Conservation (phyloP, 78 protist species). For the Bodo saltans region DNA sequence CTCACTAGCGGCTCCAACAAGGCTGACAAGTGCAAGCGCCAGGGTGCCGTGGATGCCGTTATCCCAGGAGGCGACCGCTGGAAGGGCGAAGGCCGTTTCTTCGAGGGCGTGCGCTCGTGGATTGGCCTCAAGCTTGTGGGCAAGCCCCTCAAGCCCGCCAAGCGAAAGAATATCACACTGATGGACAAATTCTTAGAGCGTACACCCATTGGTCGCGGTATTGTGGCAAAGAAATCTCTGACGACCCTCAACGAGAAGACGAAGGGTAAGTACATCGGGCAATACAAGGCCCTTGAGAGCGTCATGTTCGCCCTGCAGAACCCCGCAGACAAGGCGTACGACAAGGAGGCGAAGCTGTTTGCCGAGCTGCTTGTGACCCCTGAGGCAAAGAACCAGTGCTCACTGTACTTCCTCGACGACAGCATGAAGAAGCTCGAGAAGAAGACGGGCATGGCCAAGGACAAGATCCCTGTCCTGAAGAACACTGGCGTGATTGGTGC, state of each 20-base stretch:
- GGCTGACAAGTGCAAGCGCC: slow-evolving; percentile 40
- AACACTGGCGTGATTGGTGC: slow-evolving; percentile 72
- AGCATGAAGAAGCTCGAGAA: slow-evolving; percentile 32
- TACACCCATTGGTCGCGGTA: slow-evolving; percentile 26
- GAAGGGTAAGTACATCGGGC: slow-evolving; percentile 66
- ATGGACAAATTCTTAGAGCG: slow-evolving; percentile 35
- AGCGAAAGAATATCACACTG: neutral
- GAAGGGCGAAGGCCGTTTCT: slow-evolving; percentile 26
- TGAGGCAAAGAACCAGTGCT: slow-evolving; percentile 43
- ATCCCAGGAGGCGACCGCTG: slow-evolving; percentile 24
- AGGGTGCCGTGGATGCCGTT: slow-evolving; percentile 47
- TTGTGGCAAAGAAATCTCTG: slow-evolving; percentile 38
- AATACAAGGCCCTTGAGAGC: slow-evolving; percentile 50
- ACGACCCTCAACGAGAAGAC: slow-evolving; percentile 41
- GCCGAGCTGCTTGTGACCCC: slow-evolving; percentile 48
- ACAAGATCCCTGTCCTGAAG: neutral
- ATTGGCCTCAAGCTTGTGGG: slow-evolving; percentile 29
- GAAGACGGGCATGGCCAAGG: slow-evolving; percentile 49
- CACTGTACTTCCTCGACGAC: slow-evolving; percentile 47
- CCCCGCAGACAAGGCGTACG: slow-evolving; percentile 22
- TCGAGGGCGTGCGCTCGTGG: slow-evolving; percentile 23
- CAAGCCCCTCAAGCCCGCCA: slow-evolving; percentile 15
- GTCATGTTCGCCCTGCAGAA: slow-evolving; percentile 11
- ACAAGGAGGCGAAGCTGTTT: slow-evolving; percentile 53
- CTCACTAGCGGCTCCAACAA: slow-evolving; percentile 48